Percentiles rank a stretch among this genome's conserved stretches.
Evolutionary conservation across 2,329 filamentous ascomycete genomes (phyloP).

Genomic region (Trichoderma sp.): DNA sequence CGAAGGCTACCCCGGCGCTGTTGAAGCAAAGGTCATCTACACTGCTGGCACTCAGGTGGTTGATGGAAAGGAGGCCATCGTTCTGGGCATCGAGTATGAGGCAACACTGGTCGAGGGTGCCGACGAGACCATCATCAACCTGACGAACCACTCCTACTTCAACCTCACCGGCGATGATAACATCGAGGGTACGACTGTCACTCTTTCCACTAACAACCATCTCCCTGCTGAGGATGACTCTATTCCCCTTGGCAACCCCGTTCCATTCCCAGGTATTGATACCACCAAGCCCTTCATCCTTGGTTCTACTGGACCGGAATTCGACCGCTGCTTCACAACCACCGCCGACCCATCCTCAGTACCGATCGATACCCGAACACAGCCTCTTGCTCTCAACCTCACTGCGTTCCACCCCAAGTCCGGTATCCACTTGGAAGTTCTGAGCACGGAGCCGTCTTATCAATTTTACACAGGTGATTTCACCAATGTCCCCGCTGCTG

Average conservation of each 20-base stretch:
- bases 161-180: constrained; percentile 55
- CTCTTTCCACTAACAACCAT: constrained; percentile 62
- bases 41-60: constrained; percentile 65
- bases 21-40: constrained; percentile 76
- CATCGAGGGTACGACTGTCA: constrained; percentile 60
- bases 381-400: constrained; percentile 64
- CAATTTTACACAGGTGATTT: constrained; percentile 93
- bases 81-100: constrained; percentile 86
- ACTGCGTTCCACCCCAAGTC: constrained; percentile 70
- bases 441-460: constrained; percentile 91
- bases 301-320: constrained; percentile 65
- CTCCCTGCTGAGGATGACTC: constrained; percentile 69
- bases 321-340: constrained; percentile 89
- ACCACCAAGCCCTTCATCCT: constrained; percentile 69
- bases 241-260: constrained; percentile 70
- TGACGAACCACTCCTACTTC: constrained; percentile 93
- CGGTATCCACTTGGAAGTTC: constrained; percentile 77
- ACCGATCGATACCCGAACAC: constrained; percentile 62
- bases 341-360: constrained; percentile 59
- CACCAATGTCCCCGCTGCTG: constrained; percentile 70
- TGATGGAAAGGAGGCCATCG: constrained; percentile 60
- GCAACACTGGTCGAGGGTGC: constrained; percentile 73
- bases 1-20: constrained; percentile 83
- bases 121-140: constrained; percentile 86
- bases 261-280: constrained; percentile 61